These are phyloP conservation scores for Fraxinus pennsylvanica DNA, from an alignment of 257 asterid species.

Conservation along the genomic window DNA sequence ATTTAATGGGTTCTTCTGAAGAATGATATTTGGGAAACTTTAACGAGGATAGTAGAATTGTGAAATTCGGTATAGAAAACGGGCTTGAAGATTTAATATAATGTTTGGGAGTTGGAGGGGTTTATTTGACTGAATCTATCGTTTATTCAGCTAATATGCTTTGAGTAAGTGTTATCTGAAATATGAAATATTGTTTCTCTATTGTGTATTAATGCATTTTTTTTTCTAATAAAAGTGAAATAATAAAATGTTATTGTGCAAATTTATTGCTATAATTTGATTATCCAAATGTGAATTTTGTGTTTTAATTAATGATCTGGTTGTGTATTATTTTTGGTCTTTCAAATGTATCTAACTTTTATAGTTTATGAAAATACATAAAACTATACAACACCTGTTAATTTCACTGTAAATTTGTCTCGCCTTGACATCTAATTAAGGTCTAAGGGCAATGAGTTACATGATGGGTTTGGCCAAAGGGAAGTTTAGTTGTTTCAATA, in stretches of 20 bases:
- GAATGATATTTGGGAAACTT: neutral
- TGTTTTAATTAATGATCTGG: neutral
- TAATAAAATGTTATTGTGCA: neutral
- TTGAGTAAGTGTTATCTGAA: neutral
- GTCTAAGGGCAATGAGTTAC: neutral
- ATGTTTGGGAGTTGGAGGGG: neutral
- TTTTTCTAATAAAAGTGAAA: neutral
- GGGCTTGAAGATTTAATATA: neutral
- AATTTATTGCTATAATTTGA: conserved; percentile 6
- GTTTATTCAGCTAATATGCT: conserved; percentile 7
- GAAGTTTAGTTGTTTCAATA: too few species aligned
- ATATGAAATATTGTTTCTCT: neutral
- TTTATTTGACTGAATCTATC: neutral
- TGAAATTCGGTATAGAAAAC: neutral
- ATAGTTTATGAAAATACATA: neutral
- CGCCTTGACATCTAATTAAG: neutral
- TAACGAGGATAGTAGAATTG: neutral
- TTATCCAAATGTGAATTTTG: neutral
- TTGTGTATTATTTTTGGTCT: neutral
- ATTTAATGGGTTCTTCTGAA: neutral
- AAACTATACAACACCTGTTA: neutral
- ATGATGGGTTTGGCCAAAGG: neutral
- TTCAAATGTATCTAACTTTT: neutral
- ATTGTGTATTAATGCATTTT: neutral
- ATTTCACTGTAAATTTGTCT: neutral